These are phyloP conservation scores for Sodiomyces alkalinus DNA, from an alignment of 2,329 filamentous ascomycete species.

Conservation along the genomic window DNA sequence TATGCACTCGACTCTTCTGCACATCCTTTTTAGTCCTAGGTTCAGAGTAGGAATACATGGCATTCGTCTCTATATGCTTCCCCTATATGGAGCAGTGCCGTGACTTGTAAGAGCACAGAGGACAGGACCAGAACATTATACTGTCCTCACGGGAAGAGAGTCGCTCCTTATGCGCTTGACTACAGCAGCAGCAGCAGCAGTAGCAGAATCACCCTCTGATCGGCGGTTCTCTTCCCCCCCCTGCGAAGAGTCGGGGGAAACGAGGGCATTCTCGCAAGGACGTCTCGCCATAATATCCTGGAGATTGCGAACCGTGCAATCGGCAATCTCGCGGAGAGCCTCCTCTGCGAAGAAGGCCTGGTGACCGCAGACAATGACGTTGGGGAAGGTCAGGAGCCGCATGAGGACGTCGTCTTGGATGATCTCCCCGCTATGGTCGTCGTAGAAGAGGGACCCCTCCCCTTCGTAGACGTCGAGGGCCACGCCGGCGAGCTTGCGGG, in stretches of 20 bases:
- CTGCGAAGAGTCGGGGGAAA: too few species aligned
- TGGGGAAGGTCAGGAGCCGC: slow-evolving; percentile 52
- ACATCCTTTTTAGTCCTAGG: too few species aligned
- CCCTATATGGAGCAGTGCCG: too few species aligned
- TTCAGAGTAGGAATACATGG: too few species aligned
- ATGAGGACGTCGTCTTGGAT: slow-evolving; percentile 52
- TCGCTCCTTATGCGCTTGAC: too few species aligned
- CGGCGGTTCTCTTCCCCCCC: background rate
- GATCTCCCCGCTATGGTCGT: slow-evolving; percentile 47
- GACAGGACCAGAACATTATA: slow-evolving; percentile 11
- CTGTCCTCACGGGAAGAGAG: slow-evolving; percentile 16
- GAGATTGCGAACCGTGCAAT: slow-evolving; percentile 42
- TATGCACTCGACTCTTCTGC: too few species aligned
- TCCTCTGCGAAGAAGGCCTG: slow-evolving; percentile 57
- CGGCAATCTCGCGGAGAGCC: slow-evolving; percentile 47
- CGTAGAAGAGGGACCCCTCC: slow-evolving; percentile 48
- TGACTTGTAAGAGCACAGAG: too few species aligned
- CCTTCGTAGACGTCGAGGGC: slow-evolving; percentile 56
- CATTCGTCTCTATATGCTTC: too few species aligned
- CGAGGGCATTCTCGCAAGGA: slow-evolving; percentile 22
- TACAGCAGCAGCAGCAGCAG: too few species aligned
- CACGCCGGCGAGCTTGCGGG: slow-evolving; percentile 40
- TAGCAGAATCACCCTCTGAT: background rate
- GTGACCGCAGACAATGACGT: slow-evolving; percentile 51
- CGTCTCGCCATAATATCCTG: slow-evolving; percentile 23